Evolutionary conservation across 495 filamentous ascomycete species (phyloP), one percentile per base, ranked within the genome.

Genomic region (Filosporella fistucella): DNA sequence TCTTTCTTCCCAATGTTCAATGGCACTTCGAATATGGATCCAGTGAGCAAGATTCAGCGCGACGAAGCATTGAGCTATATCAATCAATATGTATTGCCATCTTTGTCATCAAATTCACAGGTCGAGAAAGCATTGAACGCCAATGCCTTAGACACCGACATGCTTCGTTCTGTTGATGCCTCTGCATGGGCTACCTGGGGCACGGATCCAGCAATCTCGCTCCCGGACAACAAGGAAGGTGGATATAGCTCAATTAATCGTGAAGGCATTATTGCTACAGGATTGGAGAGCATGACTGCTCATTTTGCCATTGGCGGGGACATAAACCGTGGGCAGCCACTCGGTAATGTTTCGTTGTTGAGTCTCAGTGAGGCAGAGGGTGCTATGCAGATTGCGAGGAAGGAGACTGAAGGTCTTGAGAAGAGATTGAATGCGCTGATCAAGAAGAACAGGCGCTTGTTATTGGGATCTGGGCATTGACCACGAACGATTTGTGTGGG

Each of bases 321-420:
- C 34, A 34, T 49, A 11, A 46, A 51, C 42, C 47, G 55, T 11
- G 47, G 52, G 18, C 60, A 59, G 34, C 62, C 71, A 8, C 67
- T 76, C 14, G 70, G 68, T 14, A 76, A 63, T 32, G 67, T 72
- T 29, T 67, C 68, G 9, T 57, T 77, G 11, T 68, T 81, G 61
- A 72, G 63, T 23, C 64, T 84, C 5, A 73, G 81, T 42, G 84
- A 85, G 23, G 74, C 78, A 4, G 84, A 88, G 64, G 65, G 64
- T 45, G 77, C 71, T 25, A 67, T 84, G 54, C 47, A 67, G 14
- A 56, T 61, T 10, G 71, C 76, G n/a, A 72, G 72, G 52, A 86
- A 81, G 68, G 83, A 88, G 56, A 73, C 79, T 26, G 86, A 89
- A 43, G 72, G 61, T 46, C 58, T 87, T 8, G 86, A 88, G 63